A percentile compares a stretch with the other conserved stretches of the same genome.
phyloP scores from a whole-genome alignment of 768 basidiomycete genomes.

The Erythrobasidium yunnanense region DNA sequence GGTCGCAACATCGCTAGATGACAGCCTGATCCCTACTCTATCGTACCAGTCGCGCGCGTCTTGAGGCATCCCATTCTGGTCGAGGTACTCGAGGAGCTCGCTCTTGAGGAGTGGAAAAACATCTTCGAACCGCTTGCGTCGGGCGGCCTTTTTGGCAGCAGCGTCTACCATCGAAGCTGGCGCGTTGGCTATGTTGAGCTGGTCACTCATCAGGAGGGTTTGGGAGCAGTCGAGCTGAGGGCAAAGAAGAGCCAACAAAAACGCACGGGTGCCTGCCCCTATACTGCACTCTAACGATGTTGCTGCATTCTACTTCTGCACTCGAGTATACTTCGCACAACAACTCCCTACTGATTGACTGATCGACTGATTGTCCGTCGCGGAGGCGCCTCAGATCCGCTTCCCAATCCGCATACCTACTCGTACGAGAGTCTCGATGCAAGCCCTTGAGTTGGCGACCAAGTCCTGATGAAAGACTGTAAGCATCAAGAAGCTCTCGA shows the following conservation, averaged over 20 bases:
- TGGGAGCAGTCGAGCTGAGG: no score
- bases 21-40: no score
- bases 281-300: no score
- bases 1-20: no score
- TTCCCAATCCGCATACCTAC: slow-evolving; percentile 29
- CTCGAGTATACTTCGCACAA: no score
- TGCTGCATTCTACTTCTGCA: no score
- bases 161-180: neutral
- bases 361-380: neutral
- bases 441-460: slow-evolving; percentile 18
- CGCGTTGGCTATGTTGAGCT: neutral
- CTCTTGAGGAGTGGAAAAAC: slow-evolving; percentile 63
- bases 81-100: slow-evolving; percentile 63
- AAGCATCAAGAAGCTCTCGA: neutral
- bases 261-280: no score
- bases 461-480: neutral
- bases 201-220: no score
- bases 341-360: no score
- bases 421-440: slow-evolving; percentile 30
- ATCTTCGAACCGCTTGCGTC: slow-evolving; percentile 50
- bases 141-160: slow-evolving; percentile 23
- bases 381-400: neutral
- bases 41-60: slow-evolving; percentile 79
- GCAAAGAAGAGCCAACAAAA: no score
- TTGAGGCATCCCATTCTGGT: slow-evolving; percentile 62